phyloP scores from a whole-genome alignment of 768 basidiomycete species.

The Suillus plorans region DNA sequence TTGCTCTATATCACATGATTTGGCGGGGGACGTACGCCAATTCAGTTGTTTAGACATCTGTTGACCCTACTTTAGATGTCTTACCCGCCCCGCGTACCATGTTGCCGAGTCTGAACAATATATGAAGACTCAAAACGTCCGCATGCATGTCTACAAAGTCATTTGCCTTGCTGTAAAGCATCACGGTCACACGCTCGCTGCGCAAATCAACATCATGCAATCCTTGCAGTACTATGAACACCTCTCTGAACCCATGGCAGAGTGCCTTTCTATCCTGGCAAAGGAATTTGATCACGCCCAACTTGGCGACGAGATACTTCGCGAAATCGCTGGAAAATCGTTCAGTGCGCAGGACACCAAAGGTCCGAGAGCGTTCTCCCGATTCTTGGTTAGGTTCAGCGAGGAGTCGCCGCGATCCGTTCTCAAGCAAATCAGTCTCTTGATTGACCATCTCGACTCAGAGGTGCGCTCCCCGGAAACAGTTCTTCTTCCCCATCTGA shows the following conservation, averaged over 20 bases:
- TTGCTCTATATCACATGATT: neutral
- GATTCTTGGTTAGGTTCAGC: conserved; percentile 77
- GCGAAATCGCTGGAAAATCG: conserved; percentile 77
- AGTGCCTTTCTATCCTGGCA: conserved; percentile 74
- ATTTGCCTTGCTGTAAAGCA: conserved; percentile 91
- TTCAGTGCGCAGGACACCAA: conserved; percentile 86
- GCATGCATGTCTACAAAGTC: conserved; percentile 77
- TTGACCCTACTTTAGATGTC: conserved; percentile 53
- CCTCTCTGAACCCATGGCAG: conserved; percentile 91
- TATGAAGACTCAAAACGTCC: conserved; percentile 79
- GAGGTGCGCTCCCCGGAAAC: conserved; percentile 56
- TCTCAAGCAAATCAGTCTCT: conserved; percentile 84
- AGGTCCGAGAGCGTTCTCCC: conserved; percentile 80
- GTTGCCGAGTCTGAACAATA: conserved; percentile 83
- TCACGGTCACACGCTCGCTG: conserved; percentile 79
- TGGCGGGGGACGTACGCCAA: neutral
- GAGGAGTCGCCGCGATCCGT: conserved; percentile 80
- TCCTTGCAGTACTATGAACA: conserved; percentile 93
- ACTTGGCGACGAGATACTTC: conserved; percentile 86
- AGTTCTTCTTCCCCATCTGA: neutral
- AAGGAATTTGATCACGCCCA: conserved; percentile 88
- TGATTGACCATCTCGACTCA: conserved; percentile 85
- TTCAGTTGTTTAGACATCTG: conserved; percentile 1
- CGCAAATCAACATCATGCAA: conserved; percentile 90
- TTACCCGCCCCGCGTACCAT: conserved; percentile 86